Evolutionary conservation across 495 filamentous ascomycete species (phyloP).

Genomic region (Daldinia decipiens): DNA sequence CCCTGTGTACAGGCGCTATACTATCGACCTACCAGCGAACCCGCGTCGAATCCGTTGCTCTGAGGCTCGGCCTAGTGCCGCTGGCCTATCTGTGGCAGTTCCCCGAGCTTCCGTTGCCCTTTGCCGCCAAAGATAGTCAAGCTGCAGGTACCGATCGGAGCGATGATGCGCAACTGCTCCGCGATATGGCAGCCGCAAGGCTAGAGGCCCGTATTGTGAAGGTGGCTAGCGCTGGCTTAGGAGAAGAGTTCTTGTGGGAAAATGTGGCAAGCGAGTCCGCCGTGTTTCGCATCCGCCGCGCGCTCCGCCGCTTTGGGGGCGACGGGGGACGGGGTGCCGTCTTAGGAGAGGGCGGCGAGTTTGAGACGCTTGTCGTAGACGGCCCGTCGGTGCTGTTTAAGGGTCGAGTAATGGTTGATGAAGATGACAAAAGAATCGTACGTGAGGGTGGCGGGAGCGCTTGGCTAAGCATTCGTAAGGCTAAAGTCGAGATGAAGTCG

Average conservation of each 20-base stretch:
- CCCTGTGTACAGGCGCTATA: constrained; percentile 90
- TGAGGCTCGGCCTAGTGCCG: constrained; percentile 78
- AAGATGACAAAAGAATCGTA: constrained; percentile 62
- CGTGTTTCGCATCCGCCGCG: constrained; percentile 65
- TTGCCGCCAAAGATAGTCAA: not conserved
- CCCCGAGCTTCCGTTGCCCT: constrained; percentile 63
- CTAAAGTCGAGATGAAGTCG: constrained; percentile 64
- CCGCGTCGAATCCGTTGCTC: constrained; percentile 86
- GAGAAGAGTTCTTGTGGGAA: constrained; percentile 82
- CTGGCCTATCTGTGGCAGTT: constrained; percentile 93
- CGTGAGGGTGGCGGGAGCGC: constrained; percentile 76
- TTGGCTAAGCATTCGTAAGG: constrained; percentile 68
- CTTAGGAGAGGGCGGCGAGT: constrained; percentile 94
- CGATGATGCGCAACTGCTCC: constrained; percentile 66
- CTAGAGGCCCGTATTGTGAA: constrained; percentile 92
- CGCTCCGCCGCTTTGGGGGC: constrained; percentile 75
- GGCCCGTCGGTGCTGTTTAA: constrained; percentile 79
- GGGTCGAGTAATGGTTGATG: constrained; percentile 71
- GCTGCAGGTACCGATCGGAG: constrained; percentile 24
- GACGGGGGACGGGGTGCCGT: constrained; percentile 67
- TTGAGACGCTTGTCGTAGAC: constrained; percentile 89
- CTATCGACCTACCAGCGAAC: constrained; percentile 95
- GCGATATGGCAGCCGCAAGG: constrained; percentile 80
- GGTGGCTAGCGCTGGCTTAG: constrained; percentile 89
- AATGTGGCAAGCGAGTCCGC: constrained; percentile 70